phyloP scores from a whole-genome alignment of 169 alveolate genomes.

The Theileria luwenshuni region DNA sequence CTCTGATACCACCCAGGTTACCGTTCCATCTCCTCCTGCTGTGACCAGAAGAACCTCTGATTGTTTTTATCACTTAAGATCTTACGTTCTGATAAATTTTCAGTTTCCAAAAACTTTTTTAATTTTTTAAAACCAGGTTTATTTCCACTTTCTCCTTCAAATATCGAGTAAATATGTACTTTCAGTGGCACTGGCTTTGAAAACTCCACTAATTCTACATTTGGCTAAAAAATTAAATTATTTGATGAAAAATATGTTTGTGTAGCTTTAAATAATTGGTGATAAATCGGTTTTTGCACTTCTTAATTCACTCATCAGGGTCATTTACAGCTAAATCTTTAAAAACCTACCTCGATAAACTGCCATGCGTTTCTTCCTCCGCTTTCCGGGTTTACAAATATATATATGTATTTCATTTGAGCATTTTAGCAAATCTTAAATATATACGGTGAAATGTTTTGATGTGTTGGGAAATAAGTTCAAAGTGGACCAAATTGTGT shows the following conservation, averaged over 20 bases:
- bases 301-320: neutral
- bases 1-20: slow-evolving; percentile 89
- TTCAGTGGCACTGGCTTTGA: slow-evolving; percentile 44
- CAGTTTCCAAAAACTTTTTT: slow-evolving; percentile 15
- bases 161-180: slow-evolving; percentile 67
- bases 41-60: slow-evolving; percentile 78
- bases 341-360: slow-evolving; percentile 71
- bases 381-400: slow-evolving; percentile 83
- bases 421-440: slow-evolving; percentile 23
- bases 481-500: neutral
- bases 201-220: slow-evolving; percentile 42
- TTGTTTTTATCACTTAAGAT: neutral
- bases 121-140: slow-evolving; percentile 78
- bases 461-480: slow-evolving; percentile 9
- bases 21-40: slow-evolving; percentile 97
- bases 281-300: neutral
- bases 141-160: slow-evolving; percentile 79
- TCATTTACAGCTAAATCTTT: neutral
- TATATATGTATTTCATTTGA: slow-evolving; percentile 58
- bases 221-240: slow-evolving; percentile 27
- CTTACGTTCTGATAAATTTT: slow-evolving; percentile 25
- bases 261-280: neutral
- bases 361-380: slow-evolving; percentile 83
- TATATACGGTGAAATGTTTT: neutral
- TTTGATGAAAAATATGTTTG: neutral